Evolutionary conservation across 2,329 filamentous ascomycete species (phyloP).

Genomic region (Bipolaris zeicola): DNA sequence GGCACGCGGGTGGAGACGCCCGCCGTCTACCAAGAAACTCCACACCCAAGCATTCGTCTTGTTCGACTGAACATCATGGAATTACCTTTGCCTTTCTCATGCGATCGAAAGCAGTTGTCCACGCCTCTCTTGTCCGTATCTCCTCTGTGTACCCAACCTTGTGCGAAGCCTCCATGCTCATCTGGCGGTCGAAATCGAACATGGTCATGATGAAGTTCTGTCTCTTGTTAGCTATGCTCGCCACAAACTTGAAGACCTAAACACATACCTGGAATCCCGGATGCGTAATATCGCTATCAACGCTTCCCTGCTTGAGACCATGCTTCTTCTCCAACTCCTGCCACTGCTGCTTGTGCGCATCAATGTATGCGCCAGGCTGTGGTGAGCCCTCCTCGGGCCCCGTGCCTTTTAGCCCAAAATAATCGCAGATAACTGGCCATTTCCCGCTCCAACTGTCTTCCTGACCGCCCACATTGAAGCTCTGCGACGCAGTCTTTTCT

Average conservation of each 20-base stretch:
- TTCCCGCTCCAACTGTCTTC: conserved; percentile 51
- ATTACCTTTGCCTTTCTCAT: conserved; percentile 53
- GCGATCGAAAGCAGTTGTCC: conserved; percentile 52
- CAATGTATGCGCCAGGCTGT: conserved; percentile 39
- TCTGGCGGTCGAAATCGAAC: conserved; percentile 57
- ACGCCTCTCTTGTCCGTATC: conserved; percentile 48
- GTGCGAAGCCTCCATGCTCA: conserved; percentile 52
- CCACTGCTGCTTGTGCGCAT: conserved; percentile 36
- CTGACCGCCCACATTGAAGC: conserved; percentile 54
- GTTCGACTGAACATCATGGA: conserved; percentile 41
- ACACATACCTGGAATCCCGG: conserved; percentile 38
- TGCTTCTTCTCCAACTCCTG: conserved; percentile 36
- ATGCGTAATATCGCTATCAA: conserved; percentile 51
- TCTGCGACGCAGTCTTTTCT: conserved; percentile 46
- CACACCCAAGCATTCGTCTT: neutral
- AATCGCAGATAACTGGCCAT: conserved; percentile 55
- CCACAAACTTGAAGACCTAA: neutral
- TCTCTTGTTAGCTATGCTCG: conserved; percentile 4
- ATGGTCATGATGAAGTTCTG: conserved; percentile 44
- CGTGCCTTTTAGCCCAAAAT: conserved; percentile 54
- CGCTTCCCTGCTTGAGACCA: conserved; percentile 48
- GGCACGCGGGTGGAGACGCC: neutral
- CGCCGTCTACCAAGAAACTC: neutral
- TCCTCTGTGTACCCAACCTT: conserved; percentile 49
- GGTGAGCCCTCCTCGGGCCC: conserved; percentile 35